Percentiles rank a stretch among this genome's conserved stretches.
phyloP scores from a whole-genome alignment of 1,284 basidiomycete species.

The Pascua sp. region DNA sequence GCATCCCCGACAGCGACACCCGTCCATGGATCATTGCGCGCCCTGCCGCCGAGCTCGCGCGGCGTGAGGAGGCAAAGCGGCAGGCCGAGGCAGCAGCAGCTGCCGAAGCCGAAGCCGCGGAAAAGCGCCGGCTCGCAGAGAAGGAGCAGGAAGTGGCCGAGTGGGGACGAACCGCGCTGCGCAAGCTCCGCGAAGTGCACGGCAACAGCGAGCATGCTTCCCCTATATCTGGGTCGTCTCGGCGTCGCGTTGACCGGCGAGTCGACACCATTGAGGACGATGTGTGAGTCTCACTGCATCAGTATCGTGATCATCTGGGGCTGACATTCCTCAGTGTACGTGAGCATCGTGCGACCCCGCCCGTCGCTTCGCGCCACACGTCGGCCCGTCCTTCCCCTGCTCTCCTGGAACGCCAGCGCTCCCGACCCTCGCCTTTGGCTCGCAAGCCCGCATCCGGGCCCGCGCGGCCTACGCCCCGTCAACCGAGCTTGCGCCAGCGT shows the following conservation, averaged over 20 bases:
- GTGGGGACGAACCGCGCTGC: conserved; percentile 10
- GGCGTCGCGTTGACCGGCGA: conserved; percentile 6
- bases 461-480: background rate
- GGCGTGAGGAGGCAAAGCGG: conserved; percentile 11
- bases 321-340: no score
- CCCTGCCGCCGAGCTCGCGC: conserved; percentile 17
- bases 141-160: conserved; percentile 18
- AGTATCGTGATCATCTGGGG: no score
- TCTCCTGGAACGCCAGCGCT: background rate
- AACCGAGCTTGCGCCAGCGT: background rate
- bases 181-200: conserved; percentile 11
- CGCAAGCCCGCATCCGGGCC: background rate
- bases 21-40: conserved; percentile 20
- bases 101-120: conserved; percentile 2
- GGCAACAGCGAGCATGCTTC: conserved; percentile 1
- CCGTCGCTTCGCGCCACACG: background rate
- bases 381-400: background rate
- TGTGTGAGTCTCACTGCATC: conserved; percentile 4
- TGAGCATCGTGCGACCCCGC: background rate
- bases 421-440: background rate
- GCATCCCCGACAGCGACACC: conserved; percentile 21
- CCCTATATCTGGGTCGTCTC: background rate
- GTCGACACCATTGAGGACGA: conserved; percentile 5
- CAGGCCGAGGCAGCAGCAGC: background rate
- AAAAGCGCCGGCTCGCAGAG: conserved; percentile 5